Base-by-base conservation (phyloP, 1,139 yeast species). In the Saccharomyces pastorianus region DNA sequence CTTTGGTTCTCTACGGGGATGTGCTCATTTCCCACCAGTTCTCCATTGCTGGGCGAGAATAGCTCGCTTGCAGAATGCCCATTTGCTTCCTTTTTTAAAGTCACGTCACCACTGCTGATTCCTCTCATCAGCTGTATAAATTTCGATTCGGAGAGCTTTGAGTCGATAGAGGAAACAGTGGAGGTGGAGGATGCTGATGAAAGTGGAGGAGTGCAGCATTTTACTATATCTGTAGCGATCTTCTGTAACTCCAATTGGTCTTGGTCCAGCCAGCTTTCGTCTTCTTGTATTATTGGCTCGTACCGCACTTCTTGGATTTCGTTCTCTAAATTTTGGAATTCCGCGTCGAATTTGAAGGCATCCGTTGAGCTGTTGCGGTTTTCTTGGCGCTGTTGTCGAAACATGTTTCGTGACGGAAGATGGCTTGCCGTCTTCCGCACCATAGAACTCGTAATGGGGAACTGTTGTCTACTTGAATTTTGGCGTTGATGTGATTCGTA, bases 21-120 rank as follows among this genome's bases (percentile, higher is more conserved):
- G 56, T 32, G 64, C 51, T 61, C 64, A 47, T 62, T 61, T 13
- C 70, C 70, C 2, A 64, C 59, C 2, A 57, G 53, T 47, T 64
- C 62, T 9, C 65, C 64, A 17, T 60, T 60, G 5, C 53, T 48
- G 8, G 64, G 64, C 6, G 65, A 56, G 49, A 32, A 32, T 32
- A 32, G 14, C 38, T 32, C 38, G 23, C 32, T 26, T 25, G 38
- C 2, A 5, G 28, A 27, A 27, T 32, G 3, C 14, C 38, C 38
- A 62, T 58, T 61, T 58, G 56, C 56, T 23, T 53, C 51, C 47
- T 57, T 55, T 46, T 59, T 58, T 20, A 67, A 29, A 3, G 70
- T 63, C n/a, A 66, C 67, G 2, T 58, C 61, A 3, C 71, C 71
- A 25, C 61, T 67, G 48, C 69, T 62, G 7, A 68, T 58, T 20